These are phyloP conservation scores for Chlorella ohadii DNA, from an alignment of 139 green algal species.

Conservation along the genomic window DNA sequence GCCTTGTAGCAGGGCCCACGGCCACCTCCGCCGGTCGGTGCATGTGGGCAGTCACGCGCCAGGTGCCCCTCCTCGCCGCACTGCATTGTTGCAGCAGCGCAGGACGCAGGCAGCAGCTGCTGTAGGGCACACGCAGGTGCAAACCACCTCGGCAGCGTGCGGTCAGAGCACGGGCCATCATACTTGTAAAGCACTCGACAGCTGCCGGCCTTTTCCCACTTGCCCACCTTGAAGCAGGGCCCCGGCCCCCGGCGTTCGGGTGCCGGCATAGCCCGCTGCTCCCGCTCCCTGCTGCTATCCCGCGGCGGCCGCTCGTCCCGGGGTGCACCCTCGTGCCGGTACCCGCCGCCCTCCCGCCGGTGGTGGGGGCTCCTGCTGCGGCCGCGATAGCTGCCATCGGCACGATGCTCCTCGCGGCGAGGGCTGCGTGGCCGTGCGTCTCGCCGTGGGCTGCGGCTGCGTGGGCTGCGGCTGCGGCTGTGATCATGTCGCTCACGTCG, in stretches of 20 bases:
- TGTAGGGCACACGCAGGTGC: no score
- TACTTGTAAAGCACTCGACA: no score
- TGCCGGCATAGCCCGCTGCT: neutral
- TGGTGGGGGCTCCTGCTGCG: neutral
- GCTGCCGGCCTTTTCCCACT: no score
- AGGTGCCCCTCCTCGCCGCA: slow-evolving; percentile 19
- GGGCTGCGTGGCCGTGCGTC: neutral
- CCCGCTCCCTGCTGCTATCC: slow-evolving; percentile 11
- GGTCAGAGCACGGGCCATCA: no score
- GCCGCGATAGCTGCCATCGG: neutral
- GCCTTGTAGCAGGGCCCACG: slow-evolving; percentile 2
- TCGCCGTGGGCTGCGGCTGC: neutral
- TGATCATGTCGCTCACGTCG: neutral
- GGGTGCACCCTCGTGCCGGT: neutral
- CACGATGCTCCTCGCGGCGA: neutral
- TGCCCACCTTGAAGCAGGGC: slow-evolving; percentile 20
- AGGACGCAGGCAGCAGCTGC: neutral
- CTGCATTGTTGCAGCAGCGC: neutral
- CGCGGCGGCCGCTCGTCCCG: neutral
- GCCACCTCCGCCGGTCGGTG: neutral
- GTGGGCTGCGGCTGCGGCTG: slow-evolving; percentile 5
- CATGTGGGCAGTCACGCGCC: slow-evolving; percentile 3
- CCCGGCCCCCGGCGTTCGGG: neutral
- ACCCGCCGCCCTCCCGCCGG: neutral
- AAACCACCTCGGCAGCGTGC: no score